These are phyloP conservation scores for Claviceps lovelessii DNA, from an alignment of 2,329 filamentous ascomycete genomes.

Conservation along the genomic window DNA sequence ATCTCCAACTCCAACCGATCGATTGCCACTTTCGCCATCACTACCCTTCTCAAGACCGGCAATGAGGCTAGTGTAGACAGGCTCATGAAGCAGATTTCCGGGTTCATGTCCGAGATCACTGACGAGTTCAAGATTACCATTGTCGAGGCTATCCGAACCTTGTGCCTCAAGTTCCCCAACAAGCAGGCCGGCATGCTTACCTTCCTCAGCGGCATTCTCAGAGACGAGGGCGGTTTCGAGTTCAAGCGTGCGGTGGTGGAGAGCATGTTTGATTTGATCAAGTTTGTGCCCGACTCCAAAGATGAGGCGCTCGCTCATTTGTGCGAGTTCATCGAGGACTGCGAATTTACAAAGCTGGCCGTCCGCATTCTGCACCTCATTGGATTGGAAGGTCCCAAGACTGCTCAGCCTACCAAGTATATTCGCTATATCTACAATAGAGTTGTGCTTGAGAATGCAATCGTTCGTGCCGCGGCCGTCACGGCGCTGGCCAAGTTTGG, in stretches of 20 bases:
- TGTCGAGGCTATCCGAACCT: slow-evolving; percentile 89
- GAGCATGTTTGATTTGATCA: slow-evolving; percentile 98
- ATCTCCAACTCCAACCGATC: slow-evolving; percentile 96
- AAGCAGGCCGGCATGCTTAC: slow-evolving; percentile 97
- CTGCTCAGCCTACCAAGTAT: slow-evolving; percentile 91
- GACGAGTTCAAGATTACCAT: slow-evolving; percentile 99
- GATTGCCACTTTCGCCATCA: slow-evolving; percentile 96
- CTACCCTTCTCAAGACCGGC: slow-evolving; percentile 91
- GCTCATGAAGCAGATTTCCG: slow-evolving; percentile 95
- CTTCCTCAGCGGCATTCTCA: slow-evolving; percentile 91
- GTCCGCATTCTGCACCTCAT: slow-evolving; percentile 90
- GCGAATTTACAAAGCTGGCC: slow-evolving; percentile 95
- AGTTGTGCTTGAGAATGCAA: slow-evolving; percentile 91
- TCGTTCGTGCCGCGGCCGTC: slow-evolving; percentile 86
- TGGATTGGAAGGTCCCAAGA: slow-evolving; percentile 88
- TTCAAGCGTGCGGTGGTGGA: slow-evolving; percentile 97
- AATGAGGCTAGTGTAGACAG: slow-evolving; percentile 95
- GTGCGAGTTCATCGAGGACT: slow-evolving; percentile 98
- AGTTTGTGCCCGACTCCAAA: slow-evolving; percentile 85
- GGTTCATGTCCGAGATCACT: slow-evolving; percentile 97
- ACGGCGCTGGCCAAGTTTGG: slow-evolving; percentile 95
- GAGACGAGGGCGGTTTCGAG: slow-evolving; percentile 94
- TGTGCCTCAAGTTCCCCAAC: slow-evolving; percentile 93
- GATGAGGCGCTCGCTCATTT: slow-evolving; percentile 79
- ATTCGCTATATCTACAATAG: slow-evolving; percentile 99